Conservation (phyloP, 176 grass and related monocot species). For the Eragrostis curvula region DNA sequence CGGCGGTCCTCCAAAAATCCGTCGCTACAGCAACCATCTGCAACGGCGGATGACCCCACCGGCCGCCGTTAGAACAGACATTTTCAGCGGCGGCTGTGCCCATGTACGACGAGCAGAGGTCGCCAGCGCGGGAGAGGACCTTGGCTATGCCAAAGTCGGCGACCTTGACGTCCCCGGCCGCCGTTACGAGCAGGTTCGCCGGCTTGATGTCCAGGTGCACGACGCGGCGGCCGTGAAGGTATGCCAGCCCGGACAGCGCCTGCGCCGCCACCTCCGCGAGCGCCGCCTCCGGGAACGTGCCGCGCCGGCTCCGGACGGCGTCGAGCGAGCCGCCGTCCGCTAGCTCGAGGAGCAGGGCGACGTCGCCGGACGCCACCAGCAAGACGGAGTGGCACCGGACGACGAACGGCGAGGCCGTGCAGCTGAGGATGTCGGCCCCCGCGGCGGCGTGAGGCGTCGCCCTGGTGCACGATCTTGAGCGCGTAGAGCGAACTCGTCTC, state of each 20-base stretch:
- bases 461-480: constrained; percentile 51
- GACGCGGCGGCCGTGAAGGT: constrained; percentile 53
- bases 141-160: constrained; percentile 61
- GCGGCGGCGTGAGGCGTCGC: constrained; percentile 8
- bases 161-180: constrained; percentile 53
- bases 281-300: constrained; percentile 53
- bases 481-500: constrained; percentile 53
- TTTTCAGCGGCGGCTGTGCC: constrained; percentile 54
- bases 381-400: constrained; percentile 57
- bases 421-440: constrained; percentile 41
- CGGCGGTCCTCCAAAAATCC: no score
- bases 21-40: no score
- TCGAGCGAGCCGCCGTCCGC: constrained; percentile 57
- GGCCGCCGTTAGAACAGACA: no score
- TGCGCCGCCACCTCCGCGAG: constrained; percentile 55
- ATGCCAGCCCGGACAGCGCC: constrained; percentile 42
- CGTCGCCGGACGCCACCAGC: constrained; percentile 8
- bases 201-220: constrained; percentile 61
- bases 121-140: constrained; percentile 43
- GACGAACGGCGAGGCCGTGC: constrained; percentile 46
- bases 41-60: no score
- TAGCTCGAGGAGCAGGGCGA: constrained; percentile 57
- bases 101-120: constrained; percentile 47
- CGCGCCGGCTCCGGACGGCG: background rate
- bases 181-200: constrained; percentile 44